Conservation (phyloP, 768 basidiomycete species). For the Lactifluus volemus region DNA sequence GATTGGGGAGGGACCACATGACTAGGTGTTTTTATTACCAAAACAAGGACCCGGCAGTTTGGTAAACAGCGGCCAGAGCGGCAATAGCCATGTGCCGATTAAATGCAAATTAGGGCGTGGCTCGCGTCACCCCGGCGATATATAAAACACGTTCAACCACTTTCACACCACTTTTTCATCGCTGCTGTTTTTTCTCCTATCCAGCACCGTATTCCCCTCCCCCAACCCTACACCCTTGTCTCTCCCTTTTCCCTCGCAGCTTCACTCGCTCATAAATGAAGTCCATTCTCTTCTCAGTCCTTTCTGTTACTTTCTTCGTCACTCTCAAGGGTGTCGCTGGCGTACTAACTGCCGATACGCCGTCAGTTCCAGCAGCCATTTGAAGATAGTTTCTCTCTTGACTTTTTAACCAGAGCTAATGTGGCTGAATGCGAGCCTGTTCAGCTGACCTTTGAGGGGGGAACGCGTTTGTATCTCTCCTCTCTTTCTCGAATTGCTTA, state of each 20-base stretch:
- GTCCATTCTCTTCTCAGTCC: conserved; percentile 24
- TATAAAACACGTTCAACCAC: neutral
- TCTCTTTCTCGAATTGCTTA: neutral
- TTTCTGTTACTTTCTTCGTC: no score
- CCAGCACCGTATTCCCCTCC: conserved; percentile 23
- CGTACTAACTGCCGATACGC: no score
- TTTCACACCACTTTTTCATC: neutral
- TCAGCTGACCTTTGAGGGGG: conserved; percentile 46
- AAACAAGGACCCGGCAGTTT: neutral
- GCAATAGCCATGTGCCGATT: neutral
- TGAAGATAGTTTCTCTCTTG: no score
- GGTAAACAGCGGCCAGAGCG: neutral
- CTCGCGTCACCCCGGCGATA: neutral
- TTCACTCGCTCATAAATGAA: conserved; percentile 37
- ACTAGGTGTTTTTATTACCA: neutral
- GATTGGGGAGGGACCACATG: no score
- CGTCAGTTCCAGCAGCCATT: no score
- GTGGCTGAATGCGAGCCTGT: conserved; percentile 52
- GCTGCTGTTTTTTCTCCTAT: conserved; percentile 23
- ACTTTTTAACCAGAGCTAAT: neutral
- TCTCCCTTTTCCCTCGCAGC: conserved; percentile 20
- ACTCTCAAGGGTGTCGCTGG: no score
- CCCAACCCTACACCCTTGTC: conserved; percentile 25
- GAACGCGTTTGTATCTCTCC: conserved; percentile 29
- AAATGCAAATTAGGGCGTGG: no score